These are phyloP conservation scores for Silene uniflora DNA, from an alignment of 148 eudicot genomes.

Conservation along the genomic window DNA sequence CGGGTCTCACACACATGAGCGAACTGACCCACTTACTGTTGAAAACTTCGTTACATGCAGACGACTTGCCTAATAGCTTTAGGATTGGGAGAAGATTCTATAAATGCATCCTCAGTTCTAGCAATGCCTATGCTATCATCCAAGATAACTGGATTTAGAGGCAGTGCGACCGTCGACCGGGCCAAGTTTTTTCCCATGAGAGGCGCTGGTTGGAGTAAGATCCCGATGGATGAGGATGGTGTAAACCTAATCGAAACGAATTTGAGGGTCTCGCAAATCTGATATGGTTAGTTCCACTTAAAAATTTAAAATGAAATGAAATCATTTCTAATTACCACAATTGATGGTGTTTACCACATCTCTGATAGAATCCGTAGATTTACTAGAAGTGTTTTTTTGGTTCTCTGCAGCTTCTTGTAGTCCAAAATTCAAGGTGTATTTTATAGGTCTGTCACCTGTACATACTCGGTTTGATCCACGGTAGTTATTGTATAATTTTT, in stretches of 20 bases:
- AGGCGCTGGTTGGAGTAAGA: constrained; percentile 60
- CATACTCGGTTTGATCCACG: constrained; percentile 21
- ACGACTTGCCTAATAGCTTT: constrained; percentile 62
- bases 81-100: constrained; percentile 78
- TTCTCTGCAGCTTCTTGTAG: neutral
- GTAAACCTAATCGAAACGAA: constrained; percentile 47
- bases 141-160: constrained; percentile 88
- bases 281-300: constrained; percentile 27
- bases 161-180: constrained; percentile 44
- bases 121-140: constrained; percentile 98
- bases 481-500: constrained; percentile 15
- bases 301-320: neutral
- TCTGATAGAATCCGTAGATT: constrained; percentile 11
- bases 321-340: neutral
- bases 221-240: constrained; percentile 54
- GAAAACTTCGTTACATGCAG: constrained; percentile 33
- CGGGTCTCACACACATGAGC: no score
- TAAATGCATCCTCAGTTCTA: constrained; percentile 84
- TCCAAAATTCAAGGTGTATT: constrained; percentile 19
- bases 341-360: constrained; percentile 3
- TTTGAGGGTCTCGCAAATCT: constrained; percentile 38
- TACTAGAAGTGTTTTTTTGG: constrained; percentile 1
- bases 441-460: constrained; percentile 21
- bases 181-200: constrained; percentile 54
- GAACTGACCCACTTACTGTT: neutral